These are phyloP conservation scores for Pyrus communis DNA, from an alignment of 306 rosid species.

Conservation along the genomic window DNA sequence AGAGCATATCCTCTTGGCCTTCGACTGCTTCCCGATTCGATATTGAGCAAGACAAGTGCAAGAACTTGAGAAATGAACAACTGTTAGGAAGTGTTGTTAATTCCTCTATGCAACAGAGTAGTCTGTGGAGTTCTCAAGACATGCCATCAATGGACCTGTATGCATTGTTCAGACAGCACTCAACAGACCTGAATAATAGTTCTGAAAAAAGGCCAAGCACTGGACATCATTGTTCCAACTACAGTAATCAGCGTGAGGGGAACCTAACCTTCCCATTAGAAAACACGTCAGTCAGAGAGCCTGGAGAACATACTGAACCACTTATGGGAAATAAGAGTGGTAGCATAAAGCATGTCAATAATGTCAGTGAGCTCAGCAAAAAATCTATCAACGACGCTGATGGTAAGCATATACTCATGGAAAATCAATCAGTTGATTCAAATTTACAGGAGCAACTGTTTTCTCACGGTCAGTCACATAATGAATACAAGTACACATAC, in stretches of 20 bases:
- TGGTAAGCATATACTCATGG: conserved; percentile 15
- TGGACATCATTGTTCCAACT: conserved; percentile 19
- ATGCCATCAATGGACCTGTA: conserved; percentile 26
- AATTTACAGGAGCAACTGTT: conserved; percentile 25
- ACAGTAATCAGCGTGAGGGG: conserved; percentile 21
- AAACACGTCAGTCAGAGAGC: conserved; percentile 20
- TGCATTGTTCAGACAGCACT: conserved; percentile 26
- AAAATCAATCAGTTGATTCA: conserved; percentile 22
- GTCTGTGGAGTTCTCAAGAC: conserved; percentile 24
- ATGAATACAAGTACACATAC: conserved; percentile 25
- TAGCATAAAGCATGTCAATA: conserved; percentile 17
- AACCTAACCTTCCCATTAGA: conserved; percentile 29
- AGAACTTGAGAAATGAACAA: conserved; percentile 29
- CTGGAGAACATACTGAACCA: conserved; percentile 20
- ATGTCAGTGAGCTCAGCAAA: conserved; percentile 22
- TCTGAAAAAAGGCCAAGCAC: conserved; percentile 21
- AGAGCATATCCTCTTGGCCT: conserved; percentile 40
- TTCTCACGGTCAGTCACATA: conserved; percentile 21
- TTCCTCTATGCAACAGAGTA: conserved; percentile 24
- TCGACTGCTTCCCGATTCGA: conserved; percentile 28
- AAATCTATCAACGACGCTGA: conserved; percentile 21
- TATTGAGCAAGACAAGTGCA: conserved; percentile 17
- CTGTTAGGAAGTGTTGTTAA: conserved; percentile 22
- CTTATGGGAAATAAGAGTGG: conserved; percentile 22
- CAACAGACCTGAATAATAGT: conserved; percentile 21